These are phyloP conservation scores for Alnus glutinosa DNA, from an alignment of 306 rosid genomes.

Conservation along the genomic window DNA sequence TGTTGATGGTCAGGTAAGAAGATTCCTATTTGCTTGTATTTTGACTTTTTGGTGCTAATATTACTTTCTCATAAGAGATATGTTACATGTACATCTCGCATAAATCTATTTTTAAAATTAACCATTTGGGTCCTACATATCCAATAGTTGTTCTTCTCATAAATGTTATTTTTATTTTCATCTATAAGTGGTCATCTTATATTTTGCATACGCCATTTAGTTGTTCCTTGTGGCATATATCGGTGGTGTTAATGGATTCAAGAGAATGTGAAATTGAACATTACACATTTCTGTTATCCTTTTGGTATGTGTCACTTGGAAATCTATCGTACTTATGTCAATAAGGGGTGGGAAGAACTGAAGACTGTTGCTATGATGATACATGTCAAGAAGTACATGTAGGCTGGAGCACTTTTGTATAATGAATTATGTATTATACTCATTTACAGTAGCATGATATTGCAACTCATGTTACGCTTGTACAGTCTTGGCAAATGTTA, in stretches of 20 bases:
- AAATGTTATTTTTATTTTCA: background rate
- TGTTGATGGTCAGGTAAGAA: slow-evolving; percentile 70
- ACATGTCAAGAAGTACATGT: background rate
- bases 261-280: slow-evolving; percentile 11
- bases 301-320: background rate
- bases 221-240: background rate
- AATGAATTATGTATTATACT: background rate
- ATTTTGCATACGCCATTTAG: background rate
- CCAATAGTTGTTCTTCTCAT: background rate
- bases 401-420: background rate
- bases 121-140: too few species aligned
- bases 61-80: background rate
- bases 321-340: background rate
- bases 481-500: background rate
- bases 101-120: too few species aligned
- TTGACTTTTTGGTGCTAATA: background rate
- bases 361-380: background rate
- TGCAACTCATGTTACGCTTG: background rate
- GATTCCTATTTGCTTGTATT: background rate
- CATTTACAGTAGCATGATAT: background rate
- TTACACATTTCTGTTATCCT: background rate
- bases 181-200: background rate
- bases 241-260: background rate
- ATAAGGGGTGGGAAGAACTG: background rate
- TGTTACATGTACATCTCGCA: background rate